These are phyloP conservation scores for Stachybotrys elegans DNA, from an alignment of 2,329 filamentous ascomycete species.

Conservation along the genomic window DNA sequence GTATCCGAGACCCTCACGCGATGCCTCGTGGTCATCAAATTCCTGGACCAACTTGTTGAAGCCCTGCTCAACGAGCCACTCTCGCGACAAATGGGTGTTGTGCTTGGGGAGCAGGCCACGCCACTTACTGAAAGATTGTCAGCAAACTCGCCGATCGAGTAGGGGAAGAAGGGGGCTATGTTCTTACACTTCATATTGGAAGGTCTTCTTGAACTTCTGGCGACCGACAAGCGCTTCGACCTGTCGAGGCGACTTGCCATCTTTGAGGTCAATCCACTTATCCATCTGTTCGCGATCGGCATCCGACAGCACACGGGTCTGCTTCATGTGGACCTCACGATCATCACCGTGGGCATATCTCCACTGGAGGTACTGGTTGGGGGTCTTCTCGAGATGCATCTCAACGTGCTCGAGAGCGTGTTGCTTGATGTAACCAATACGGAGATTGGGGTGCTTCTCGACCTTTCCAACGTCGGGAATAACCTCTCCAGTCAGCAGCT, in stretches of 20 bases:
- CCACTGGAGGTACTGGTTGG: constrained; percentile 98
- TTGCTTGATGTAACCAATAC: constrained; percentile 99
- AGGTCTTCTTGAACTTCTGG: constrained; percentile 98
- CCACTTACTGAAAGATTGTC: constrained; percentile 67
- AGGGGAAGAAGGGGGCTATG: not conserved
- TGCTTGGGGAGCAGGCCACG: constrained; percentile 79
- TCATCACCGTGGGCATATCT: constrained; percentile 96
- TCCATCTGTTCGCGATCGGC: constrained; percentile 89
- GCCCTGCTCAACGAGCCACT: constrained; percentile 79
- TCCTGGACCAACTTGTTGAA: constrained; percentile 95
- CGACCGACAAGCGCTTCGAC: constrained; percentile 90
- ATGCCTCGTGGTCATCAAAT: constrained; percentile 97
- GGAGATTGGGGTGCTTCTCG: constrained; percentile 96
- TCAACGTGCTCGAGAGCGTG: constrained; percentile 98
- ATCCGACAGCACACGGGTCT: constrained; percentile 83
- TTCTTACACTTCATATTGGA: constrained; percentile 89
- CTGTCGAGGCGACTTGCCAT: constrained; percentile 72
- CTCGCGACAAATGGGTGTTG: constrained; percentile 89
- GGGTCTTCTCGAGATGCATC: constrained; percentile 99
- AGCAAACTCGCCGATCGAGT: constrained; percentile 12
- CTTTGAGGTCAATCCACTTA: constrained; percentile 77
- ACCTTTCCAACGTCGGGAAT: constrained; percentile 81
- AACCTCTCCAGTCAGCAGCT: constrained; percentile 88
- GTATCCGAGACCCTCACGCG: constrained; percentile 96
- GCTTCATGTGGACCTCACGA: constrained; percentile 95